Conservation (phyloP, 2,329 filamentous ascomycete genomes). For the Pseudogymnoascus sp. region DNA sequence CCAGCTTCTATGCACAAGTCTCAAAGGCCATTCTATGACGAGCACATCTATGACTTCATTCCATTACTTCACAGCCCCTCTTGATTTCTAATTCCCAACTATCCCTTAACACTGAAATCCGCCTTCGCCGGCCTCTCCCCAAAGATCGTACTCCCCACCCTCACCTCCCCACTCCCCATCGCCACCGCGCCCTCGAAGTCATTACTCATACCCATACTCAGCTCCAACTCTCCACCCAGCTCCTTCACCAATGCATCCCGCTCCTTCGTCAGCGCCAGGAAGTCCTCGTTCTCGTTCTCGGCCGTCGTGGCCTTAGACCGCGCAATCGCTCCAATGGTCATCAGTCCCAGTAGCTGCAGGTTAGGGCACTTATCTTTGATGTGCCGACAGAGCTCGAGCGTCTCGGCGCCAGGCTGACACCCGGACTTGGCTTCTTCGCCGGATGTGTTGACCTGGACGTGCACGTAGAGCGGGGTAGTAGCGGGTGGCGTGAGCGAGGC, state of each 20-base stretch:
- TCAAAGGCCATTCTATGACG: neutral
- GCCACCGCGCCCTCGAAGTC: slow-evolving; percentile 86
- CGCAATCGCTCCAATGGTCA: slow-evolving; percentile 96
- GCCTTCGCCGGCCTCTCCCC: slow-evolving; percentile 71
- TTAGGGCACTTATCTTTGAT: slow-evolving; percentile 64
- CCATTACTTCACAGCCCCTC: neutral
- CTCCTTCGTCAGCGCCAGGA: slow-evolving; percentile 58
- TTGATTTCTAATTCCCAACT: neutral
- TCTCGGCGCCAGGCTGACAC: slow-evolving; percentile 56
- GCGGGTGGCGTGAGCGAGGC: slow-evolving; percentile 39
- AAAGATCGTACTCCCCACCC: slow-evolving; percentile 91
- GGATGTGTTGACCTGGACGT: slow-evolving; percentile 93
- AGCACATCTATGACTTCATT: neutral
- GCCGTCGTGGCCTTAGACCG: slow-evolving; percentile 64
- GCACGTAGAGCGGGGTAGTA: slow-evolving; percentile 43
- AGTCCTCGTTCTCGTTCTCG: slow-evolving; percentile 89
- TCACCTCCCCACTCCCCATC: slow-evolving; percentile 80
- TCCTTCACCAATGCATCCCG: slow-evolving; percentile 61
- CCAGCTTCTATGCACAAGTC: neutral
- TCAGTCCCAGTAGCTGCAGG: slow-evolving; percentile 70
- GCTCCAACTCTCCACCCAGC: slow-evolving; percentile 59
- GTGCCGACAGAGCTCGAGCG: slow-evolving; percentile 57
- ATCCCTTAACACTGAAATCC: slow-evolving; percentile 59
- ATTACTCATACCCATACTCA: slow-evolving; percentile 98
- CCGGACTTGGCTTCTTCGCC: slow-evolving; percentile 82